A percentile compares a stretch with the other conserved stretches of the same genome.
Conservation (phyloP, 179 eudicot genomes). For the Beta macrorhiza region DNA sequence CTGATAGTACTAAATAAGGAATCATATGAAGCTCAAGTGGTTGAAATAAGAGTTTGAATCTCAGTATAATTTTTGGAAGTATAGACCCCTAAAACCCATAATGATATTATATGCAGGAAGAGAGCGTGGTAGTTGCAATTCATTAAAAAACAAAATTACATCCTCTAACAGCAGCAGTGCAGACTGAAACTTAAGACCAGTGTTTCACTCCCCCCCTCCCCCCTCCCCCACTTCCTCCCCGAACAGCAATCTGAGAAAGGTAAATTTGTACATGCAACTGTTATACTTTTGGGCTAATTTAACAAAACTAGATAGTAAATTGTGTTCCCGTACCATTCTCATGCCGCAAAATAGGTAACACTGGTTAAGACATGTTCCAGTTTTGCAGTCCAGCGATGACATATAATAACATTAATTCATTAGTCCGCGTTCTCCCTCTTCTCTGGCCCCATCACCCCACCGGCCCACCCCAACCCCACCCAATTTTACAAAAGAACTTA, state of each 20-base stretch:
- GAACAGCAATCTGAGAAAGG: too few relatives aligned
- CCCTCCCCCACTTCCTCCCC: too few relatives aligned
- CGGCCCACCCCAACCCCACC: not conserved
- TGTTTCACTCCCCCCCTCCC: too few relatives aligned
- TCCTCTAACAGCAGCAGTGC: not conserved
- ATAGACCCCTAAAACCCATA: not conserved
- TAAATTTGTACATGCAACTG: too few relatives aligned
- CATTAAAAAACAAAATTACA: not conserved
- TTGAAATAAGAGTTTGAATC: not conserved
- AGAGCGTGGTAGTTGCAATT: not conserved
- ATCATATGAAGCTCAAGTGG: not conserved
- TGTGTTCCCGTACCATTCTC: too few relatives aligned
- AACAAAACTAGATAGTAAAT: too few relatives aligned
- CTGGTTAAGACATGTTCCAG: not conserved
- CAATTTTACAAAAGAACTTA: not conserved
- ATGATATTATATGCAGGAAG: not conserved
- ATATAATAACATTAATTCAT: not conserved
- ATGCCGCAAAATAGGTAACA: too few relatives aligned
- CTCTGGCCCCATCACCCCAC: not conserved
- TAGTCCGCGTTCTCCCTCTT: not conserved
- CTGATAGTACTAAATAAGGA: conserved; percentile 6
- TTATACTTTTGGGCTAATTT: too few relatives aligned
- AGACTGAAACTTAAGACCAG: too few relatives aligned
- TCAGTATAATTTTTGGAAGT: not conserved
- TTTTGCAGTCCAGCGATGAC: not conserved